Conservation (phyloP, 306 rosid species). For the Oxytropis ochrocephala region DNA sequence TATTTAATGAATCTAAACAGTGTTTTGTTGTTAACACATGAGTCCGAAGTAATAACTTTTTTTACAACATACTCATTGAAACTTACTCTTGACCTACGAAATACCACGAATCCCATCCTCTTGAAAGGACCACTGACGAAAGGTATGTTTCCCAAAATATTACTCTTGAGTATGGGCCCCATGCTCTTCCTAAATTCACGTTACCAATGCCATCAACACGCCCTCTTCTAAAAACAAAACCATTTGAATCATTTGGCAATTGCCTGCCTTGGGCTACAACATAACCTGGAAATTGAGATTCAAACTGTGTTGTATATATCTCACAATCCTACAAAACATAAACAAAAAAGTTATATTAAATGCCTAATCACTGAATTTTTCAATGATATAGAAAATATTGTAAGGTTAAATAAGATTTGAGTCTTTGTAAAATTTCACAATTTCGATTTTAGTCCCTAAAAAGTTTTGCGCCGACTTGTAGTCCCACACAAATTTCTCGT, state of each 20-base stretch:
- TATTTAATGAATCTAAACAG: no score
- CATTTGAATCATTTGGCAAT: background rate
- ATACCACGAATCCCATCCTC: background rate
- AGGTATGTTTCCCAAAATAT: background rate
- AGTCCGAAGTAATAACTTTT: no score
- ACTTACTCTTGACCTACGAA: background rate
- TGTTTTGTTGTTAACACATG: no score
- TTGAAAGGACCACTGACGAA: background rate
- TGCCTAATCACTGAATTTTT: no score
- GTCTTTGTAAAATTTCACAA: no score
- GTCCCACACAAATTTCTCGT: no score
- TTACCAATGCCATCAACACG: background rate
- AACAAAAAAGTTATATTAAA: no score
- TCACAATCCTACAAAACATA: conserved; percentile 10
- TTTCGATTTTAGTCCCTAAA: no score
- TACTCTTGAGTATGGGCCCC: conserved; percentile 4
- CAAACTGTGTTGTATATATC: conserved; percentile 7
- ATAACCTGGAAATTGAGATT: background rate
- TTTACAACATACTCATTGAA: background rate
- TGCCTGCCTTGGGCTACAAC: conserved; percentile 32
- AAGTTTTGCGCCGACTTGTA: no score
- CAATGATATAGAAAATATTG: no score
- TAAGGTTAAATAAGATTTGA: no score
- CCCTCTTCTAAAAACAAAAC: conserved; percentile 38
- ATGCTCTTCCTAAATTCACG: conserved; percentile 14